Evolutionary conservation across 2,329 filamentous ascomycete species (phyloP), one percentile per base, ranked within the genome.

Genomic region (Colletotrichum orchidophilum): DNA sequence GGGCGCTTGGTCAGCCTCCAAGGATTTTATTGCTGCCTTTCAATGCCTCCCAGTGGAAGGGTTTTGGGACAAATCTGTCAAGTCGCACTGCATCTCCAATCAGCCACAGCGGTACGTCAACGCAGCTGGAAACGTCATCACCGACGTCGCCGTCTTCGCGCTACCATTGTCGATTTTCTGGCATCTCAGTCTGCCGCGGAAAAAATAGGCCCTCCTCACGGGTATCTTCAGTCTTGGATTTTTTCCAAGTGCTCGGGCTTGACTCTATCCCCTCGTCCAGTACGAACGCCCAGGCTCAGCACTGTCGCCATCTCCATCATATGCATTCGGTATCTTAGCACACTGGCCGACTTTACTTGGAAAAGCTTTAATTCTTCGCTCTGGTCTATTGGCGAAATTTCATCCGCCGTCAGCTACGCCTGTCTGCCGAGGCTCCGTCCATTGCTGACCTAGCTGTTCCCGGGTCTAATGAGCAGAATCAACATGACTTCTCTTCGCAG

Each of bases 211-310:
- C 1, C 55, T 77, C n/a, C 73, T 79, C 3, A 52, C 78, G 11
- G 73, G 73, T 8, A 75, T 78, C 24, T 79, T 79, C 59, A 75
- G 73, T 24, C 74, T 78, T 18, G 77, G 77, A 3, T 77, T 78
- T 59, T 73, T 73, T 79, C 78, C 77, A 61, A 68, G 76, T 71
- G n/a, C 13, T n/a, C 27, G 4, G 24, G 70, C 11, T 33, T 4
- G 11, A 46, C 3, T 27, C 12, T 13, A 33, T 8, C 27, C 13
- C 11, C 15, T 49, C 52, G 15, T 9, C 15, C 15, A 21, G 31
- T 58, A 58, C 11, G 35, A 18, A 52, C n/a, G 3, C 52, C 27
- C 4, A 12, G 13, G 13, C 31, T 11, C 31, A 76, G 75, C 52
- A 77, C 76, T 18, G 73, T 76, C 24, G 71, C 70, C 49, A 74